A percentile compares a stretch with the other conserved stretches of the same genome.
Conservation (phyloP, 2,329 filamentous ascomycete species). For the Aspergillus proliferans region DNA sequence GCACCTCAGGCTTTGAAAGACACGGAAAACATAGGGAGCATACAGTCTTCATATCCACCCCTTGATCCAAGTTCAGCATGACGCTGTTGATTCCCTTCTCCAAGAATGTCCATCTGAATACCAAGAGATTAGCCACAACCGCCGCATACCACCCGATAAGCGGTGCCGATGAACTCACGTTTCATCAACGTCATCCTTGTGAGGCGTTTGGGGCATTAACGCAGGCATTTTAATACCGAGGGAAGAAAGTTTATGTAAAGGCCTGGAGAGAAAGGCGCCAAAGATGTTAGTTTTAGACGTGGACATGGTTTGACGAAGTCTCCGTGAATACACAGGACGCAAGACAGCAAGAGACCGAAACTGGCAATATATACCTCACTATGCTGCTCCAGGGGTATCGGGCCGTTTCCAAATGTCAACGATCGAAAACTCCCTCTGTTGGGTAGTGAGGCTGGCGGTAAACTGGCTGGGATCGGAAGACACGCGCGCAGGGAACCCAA, state of each 20-base stretch:
- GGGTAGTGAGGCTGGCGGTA: conserved; percentile 10
- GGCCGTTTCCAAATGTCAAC: background rate
- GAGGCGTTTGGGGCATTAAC: conserved; percentile 40
- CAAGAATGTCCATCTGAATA: conserved; percentile 75
- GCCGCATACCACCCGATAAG: background rate
- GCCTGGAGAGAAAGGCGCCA: conserved; percentile 1
- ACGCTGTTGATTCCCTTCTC: conserved; percentile 84
- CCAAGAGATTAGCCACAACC: conserved; percentile 11
- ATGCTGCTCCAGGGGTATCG: background rate
- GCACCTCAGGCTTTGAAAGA: background rate
- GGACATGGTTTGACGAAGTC: background rate
- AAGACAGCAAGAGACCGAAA: background rate
- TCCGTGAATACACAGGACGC: too few species aligned
- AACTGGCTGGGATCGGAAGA: conserved; percentile 16
- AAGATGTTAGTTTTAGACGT: conserved; percentile 2
- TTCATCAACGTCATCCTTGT: conserved; percentile 54
- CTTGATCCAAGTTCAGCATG: conserved; percentile 85
- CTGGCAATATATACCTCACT: background rate
- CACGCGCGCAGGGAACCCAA: background rate
- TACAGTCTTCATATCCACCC: conserved; percentile 87
- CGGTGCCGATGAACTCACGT: conserved; percentile 47
- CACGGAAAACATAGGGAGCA: conserved; percentile 20
- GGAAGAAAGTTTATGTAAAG: background rate
- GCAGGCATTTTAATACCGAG: conserved; percentile 27
- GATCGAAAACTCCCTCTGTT: background rate